Evolutionary conservation across 768 basidiomycete genomes (phyloP).

Genomic region (Tulasnella sp.): DNA sequence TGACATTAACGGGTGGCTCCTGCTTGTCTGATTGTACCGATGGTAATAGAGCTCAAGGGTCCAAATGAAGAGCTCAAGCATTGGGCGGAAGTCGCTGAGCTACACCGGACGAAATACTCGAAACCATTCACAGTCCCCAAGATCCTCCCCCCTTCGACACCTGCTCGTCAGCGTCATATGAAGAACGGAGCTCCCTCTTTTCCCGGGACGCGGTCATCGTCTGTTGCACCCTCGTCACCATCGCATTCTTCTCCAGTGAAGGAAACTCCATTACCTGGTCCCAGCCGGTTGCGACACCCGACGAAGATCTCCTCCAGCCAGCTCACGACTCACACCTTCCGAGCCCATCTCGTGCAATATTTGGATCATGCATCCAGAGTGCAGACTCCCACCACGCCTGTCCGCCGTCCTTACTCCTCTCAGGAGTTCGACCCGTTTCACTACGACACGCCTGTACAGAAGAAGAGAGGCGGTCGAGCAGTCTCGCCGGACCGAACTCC

Average conservation of each 20-base stretch:
- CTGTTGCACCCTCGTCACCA: slow-evolving; percentile 34
- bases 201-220: slow-evolving; percentile 33
- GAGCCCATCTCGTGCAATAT: slow-evolving; percentile 77
- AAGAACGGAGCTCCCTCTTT: slow-evolving; percentile 33
- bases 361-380: slow-evolving; percentile 53
- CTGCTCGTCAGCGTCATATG: background rate
- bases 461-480: slow-evolving; percentile 21
- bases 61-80: slow-evolving; percentile 66
- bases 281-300: slow-evolving; percentile 66
- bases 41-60: slow-evolving; percentile 49
- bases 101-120: slow-evolving; percentile 59
- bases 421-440: slow-evolving; percentile 45
- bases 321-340: slow-evolving; percentile 70
- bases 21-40: background rate
- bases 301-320: slow-evolving; percentile 67
- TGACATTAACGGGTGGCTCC: background rate
- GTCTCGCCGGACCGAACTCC: slow-evolving; percentile 32
- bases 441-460: slow-evolving; percentile 37
- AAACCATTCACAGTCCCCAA: slow-evolving; percentile 58
- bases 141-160: background rate
- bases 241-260: slow-evolving; percentile 27
- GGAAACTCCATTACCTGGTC: slow-evolving; percentile 7
- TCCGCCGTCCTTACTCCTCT: background rate
- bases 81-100: slow-evolving; percentile 54
- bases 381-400: background rate